Base-by-base conservation (phyloP, 2,329 filamentous ascomycete genomes). In the Ophiobolus disseminans region DNA sequence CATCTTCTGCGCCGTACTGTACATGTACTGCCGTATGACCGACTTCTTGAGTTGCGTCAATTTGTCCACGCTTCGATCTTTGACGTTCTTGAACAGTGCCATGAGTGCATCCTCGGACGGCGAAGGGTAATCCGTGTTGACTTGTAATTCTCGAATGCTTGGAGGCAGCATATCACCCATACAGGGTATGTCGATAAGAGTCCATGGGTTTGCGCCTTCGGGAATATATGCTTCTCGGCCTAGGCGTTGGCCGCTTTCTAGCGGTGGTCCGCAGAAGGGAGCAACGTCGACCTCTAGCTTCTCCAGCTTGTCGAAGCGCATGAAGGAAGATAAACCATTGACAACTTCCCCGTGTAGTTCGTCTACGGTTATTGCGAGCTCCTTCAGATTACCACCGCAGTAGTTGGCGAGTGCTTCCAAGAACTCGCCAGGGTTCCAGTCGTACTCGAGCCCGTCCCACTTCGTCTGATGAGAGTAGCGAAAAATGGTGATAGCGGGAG, bases 381-480 rank as follows among this genome's bases (percentile, higher is more conserved):
- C 62, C 11, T 45, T 48, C 9, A 72, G 53, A 8, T 46, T 58
- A 11, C 51, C 43, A 19, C 68, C 61, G 20, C 60, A 63, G 38
- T 65, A 52, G 16, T 52, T 55, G 10, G 61, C 63, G 8, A 72
- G 31, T 5, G 53, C 48, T 43, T 68, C 58, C 11, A 63, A 30
- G 23, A 72, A 63, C n/a, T 62, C 58, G 5, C 68, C 69, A 1
- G 66, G 55, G 22, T 70, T 72, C 69, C 69, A 72, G 45, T 72
- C 67, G 26, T 59, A 49, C 16, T 63, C 55, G 16, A 65, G 57
- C 19, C 62, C 67, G 21, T 68, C 62, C 62, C 64, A 68, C 48
- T 72, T 72, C 0, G 64, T 65, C 40, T 70, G 62, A 23, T 72
- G 69, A 1, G 67, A 70, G 48, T 72, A 72, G 11, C 54, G 63